Evolutionary conservation across 2,329 filamentous ascomycete genomes (phyloP).

Genomic region (Rutstroemia sp.): DNA sequence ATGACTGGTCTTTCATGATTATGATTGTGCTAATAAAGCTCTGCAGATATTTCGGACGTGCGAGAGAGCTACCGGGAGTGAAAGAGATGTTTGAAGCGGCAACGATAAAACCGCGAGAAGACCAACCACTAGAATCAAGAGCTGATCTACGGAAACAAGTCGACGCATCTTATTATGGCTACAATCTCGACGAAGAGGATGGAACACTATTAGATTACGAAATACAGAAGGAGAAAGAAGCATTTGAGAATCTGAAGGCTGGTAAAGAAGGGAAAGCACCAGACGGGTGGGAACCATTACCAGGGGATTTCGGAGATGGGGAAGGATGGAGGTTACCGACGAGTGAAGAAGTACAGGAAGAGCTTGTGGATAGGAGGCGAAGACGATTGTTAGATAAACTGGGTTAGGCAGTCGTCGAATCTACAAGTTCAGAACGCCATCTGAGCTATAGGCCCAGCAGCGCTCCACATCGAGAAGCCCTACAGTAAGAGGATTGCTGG

Average conservation of each 20-base stretch:
- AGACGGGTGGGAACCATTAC: conserved; percentile 74
- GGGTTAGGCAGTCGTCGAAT: conserved; percentile 14
- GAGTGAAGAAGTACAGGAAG: conserved; percentile 86
- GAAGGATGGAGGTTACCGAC: conserved; percentile 76
- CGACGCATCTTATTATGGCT: conserved; percentile 93
- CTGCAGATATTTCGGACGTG: conserved; percentile 77
- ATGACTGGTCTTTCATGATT: background rate
- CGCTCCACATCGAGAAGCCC: too few species aligned
- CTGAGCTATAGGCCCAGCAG: too few species aligned
- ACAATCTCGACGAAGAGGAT: conserved; percentile 87
- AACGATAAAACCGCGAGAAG: conserved; percentile 44
- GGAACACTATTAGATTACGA: conserved; percentile 75
- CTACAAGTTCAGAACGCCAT: too few species aligned
- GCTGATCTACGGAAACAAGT: conserved; percentile 68
- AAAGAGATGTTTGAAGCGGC: conserved; percentile 92
- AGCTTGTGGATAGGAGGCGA: conserved; percentile 79
- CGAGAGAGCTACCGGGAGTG: conserved; percentile 83
- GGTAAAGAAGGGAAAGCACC: conserved; percentile 50
- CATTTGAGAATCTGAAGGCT: conserved; percentile 58
- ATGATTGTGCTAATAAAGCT: conserved; percentile 6
- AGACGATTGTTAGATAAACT: conserved; percentile 74
- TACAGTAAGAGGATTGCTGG: too few species aligned
- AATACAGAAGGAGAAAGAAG: conserved; percentile 73
- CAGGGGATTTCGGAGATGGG: conserved; percentile 81
- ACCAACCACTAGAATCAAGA: conserved; percentile 57